Conservation (phyloP, 768 basidiomycete species). For the Phaffia australis region DNA sequence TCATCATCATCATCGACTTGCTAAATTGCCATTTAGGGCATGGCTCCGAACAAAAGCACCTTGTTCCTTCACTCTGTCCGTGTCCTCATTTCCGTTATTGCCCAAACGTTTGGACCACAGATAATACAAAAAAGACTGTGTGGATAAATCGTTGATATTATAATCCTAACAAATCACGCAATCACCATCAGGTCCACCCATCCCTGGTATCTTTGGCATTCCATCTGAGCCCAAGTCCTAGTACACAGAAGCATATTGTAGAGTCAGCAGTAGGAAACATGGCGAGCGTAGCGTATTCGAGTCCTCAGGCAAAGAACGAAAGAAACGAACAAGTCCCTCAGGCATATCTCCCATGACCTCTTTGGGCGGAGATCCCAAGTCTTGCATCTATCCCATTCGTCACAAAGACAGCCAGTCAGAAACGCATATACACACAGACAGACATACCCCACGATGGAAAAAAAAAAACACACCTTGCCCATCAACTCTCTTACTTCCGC, state of each 20-base stretch:
- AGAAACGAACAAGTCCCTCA: conserved; percentile 35
- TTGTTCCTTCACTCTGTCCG: neutral
- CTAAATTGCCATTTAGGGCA: neutral
- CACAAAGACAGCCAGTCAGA: neutral
- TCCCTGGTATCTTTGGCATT: conserved; percentile 44
- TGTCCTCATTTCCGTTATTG: neutral
- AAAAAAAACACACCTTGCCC: conserved; percentile 50
- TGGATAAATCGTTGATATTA: neutral
- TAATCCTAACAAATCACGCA: conserved; percentile 25
- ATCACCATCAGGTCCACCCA: conserved; percentile 37
- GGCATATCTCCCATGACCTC: conserved; percentile 78
- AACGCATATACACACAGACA: neutral
- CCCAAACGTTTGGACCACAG: neutral
- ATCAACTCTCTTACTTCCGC: conserved; percentile 56
- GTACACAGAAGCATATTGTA: neutral
- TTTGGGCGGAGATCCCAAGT: conserved; percentile 60
- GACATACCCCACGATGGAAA: neutral
- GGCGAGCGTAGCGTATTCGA: too few species aligned
- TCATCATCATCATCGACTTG: neutral
- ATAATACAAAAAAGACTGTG: too few species aligned
- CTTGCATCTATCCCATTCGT: conserved; percentile 53
- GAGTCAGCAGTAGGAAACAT: neutral
- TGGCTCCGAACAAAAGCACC: neutral
- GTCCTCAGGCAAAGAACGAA: neutral
- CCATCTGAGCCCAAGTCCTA: conserved; percentile 49